Evolutionary conservation across 495 filamentous ascomycete genomes (phyloP).

Genomic region (Hypoxylon perforatum): DNA sequence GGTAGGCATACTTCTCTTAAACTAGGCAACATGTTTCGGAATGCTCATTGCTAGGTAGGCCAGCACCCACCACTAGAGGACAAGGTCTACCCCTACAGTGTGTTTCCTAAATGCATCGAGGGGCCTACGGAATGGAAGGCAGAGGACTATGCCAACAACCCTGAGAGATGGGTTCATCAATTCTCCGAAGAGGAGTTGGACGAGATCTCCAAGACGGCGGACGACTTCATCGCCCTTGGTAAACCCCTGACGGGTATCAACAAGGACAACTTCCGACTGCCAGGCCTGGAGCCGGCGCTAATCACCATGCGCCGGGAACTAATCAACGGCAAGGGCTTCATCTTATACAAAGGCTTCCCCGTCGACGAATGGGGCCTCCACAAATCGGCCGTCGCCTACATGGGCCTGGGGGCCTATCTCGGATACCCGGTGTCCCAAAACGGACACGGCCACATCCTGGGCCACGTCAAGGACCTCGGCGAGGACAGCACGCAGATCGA

Average conservation of each 20-base stretch:
- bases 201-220: constrained; percentile 74
- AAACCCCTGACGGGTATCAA: constrained; percentile 79
- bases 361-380: constrained; percentile 78
- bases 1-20: constrained; percentile 23
- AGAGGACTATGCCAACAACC: constrained; percentile 74
- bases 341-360: constrained; percentile 87
- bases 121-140: constrained; percentile 83
- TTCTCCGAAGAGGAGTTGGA: constrained; percentile 73
- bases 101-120: constrained; percentile 78
- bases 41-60: constrained; percentile 54
- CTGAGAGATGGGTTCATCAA: constrained; percentile 80
- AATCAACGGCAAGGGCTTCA: constrained; percentile 87
- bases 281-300: constrained; percentile 68
- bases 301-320: constrained; percentile 72
- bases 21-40: not conserved
- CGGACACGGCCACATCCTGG: constrained; percentile 85
- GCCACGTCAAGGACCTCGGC: constrained; percentile 90
- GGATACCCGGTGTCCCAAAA: constrained; percentile 91
- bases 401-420: constrained; percentile 88
- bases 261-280: constrained; percentile 75
- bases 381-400: constrained; percentile 87
- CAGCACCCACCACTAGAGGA: constrained; percentile 81
- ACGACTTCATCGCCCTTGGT: constrained; percentile 71
- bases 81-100: constrained; percentile 71
- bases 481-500: constrained; percentile 85